Percentiles rank a stretch among this genome's conserved stretches.
phyloP scores from a whole-genome alignment of 2,329 filamentous ascomycete genomes.

The Rutstroemia sydowiana region DNA sequence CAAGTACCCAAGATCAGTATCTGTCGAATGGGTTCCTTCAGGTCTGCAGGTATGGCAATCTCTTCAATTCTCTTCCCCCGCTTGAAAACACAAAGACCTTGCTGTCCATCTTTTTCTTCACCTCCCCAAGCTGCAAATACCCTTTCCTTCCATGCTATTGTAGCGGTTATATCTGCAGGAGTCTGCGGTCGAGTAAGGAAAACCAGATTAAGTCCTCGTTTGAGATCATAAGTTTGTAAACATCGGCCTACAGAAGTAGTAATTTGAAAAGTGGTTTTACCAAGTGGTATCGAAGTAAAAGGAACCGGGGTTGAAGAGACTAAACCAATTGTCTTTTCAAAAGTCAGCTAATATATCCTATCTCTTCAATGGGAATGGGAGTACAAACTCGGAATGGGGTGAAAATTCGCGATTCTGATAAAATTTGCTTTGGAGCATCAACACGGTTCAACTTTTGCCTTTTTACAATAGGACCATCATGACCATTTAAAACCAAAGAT shows the following conservation, averaged over 20 bases:
- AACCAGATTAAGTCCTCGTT: slow-evolving; percentile 80
- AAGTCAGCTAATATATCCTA: slow-evolving; percentile 14
- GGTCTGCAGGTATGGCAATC: slow-evolving; percentile 58
- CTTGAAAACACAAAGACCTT: slow-evolving; percentile 87
- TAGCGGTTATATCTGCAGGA: slow-evolving; percentile 77
- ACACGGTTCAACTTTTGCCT: slow-evolving; percentile 58
- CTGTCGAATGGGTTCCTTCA: slow-evolving; percentile 65
- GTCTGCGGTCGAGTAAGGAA: slow-evolving; percentile 92
- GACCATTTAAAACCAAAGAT: slow-evolving; percentile 32
- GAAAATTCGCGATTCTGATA: slow-evolving; percentile 70
- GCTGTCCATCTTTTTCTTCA: slow-evolving; percentile 39
- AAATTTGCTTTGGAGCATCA: slow-evolving; percentile 34
- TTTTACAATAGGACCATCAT: slow-evolving; percentile 61
- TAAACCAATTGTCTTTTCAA: slow-evolving; percentile 72
- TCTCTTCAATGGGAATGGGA: not conserved
- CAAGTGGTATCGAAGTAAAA: slow-evolving; percentile 80
- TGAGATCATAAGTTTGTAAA: slow-evolving; percentile 92
- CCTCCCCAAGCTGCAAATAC: slow-evolving; percentile 88
- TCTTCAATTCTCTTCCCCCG: slow-evolving; percentile 78
- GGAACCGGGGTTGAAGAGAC: slow-evolving; percentile 87
- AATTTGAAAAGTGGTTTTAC: slow-evolving; percentile 94
- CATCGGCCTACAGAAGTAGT: slow-evolving; percentile 88
- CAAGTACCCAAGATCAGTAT: slow-evolving; percentile 83
- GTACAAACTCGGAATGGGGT: slow-evolving; percentile 77
- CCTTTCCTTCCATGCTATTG: slow-evolving; percentile 76